Evolutionary conservation across 495 filamentous ascomycete genomes (phyloP).

Genomic region (Pseudomonodictys pantanalensis): DNA sequence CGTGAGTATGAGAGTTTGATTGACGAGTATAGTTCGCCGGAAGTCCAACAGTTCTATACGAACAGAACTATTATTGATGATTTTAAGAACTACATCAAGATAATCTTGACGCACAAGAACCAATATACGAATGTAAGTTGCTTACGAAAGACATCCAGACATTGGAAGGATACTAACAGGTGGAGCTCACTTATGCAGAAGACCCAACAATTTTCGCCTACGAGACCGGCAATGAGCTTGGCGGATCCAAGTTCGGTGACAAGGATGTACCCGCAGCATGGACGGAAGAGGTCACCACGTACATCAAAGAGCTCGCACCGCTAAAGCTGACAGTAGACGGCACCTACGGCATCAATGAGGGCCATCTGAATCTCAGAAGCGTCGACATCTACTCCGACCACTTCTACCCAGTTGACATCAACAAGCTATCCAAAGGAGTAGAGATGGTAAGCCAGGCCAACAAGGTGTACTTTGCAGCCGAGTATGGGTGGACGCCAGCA

Average conservation of each 20-base stretch:
- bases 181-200: conserved; percentile 49
- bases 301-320: conserved; percentile 51
- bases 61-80: conserved; percentile 46
- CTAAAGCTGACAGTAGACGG: conserved; percentile 53
- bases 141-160: background rate
- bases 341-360: conserved; percentile 55
- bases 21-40: conserved; percentile 36
- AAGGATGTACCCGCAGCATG: conserved; percentile 50
- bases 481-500: conserved; percentile 53
- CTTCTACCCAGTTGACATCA: conserved; percentile 50
- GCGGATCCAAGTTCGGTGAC: conserved; percentile 50
- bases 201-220: conserved; percentile 57
- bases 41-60: conserved; percentile 54
- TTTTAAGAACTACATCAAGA: conserved; percentile 54
- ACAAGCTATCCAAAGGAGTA: conserved; percentile 46
- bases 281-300: conserved; percentile 48
- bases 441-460: conserved; percentile 42
- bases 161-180: background rate
- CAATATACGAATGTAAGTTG: conserved; percentile 46
- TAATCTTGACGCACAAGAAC: conserved; percentile 51
- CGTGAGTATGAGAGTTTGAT: too few species aligned
- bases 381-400: conserved; percentile 55
- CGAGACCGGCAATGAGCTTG: conserved; percentile 56
- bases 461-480: conserved; percentile 51
- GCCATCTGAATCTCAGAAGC: conserved; percentile 47